A percentile compares a stretch with the other conserved stretches of the same genome.
phyloP scores from a whole-genome alignment of 805 yeast genomes.

The Metschnikowia gelsemii region DNA sequence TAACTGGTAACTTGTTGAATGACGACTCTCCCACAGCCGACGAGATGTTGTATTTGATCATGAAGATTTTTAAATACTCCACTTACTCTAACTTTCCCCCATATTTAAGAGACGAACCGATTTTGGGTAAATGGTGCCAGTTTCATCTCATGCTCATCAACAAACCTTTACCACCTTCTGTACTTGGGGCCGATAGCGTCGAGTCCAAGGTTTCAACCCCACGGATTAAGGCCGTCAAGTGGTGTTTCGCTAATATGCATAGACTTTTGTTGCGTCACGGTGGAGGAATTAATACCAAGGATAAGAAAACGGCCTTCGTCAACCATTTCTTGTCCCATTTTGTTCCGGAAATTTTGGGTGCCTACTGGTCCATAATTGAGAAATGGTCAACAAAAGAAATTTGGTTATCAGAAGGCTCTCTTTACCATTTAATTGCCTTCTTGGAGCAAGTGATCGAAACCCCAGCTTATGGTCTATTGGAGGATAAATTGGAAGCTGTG shows the following conservation, averaged over 20 bases:
- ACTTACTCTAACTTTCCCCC: slow-evolving; percentile 40
- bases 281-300: slow-evolving; percentile 40
- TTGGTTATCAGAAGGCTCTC: slow-evolving; percentile 42
- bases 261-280: slow-evolving; percentile 44
- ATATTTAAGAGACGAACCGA: slow-evolving; percentile 35
- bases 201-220: slow-evolving; percentile 41
- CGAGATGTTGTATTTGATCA: slow-evolving; percentile 37
- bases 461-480: slow-evolving; percentile 37
- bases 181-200: slow-evolving; percentile 30
- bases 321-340: slow-evolving; percentile 33
- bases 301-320: slow-evolving; percentile 31
- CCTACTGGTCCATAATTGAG: slow-evolving; percentile 46
- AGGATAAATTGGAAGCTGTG: slow-evolving; percentile 42
- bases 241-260: slow-evolving; percentile 46
- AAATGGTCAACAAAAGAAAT: slow-evolving; percentile 38
- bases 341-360: slow-evolving; percentile 42
- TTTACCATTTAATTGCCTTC: slow-evolving; percentile 44
- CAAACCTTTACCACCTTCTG: slow-evolving; percentile 38
- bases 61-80: slow-evolving; percentile 42
- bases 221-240: slow-evolving; percentile 41
- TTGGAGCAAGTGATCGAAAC: slow-evolving; percentile 43
- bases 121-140: slow-evolving; percentile 44
- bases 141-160: slow-evolving; percentile 38
- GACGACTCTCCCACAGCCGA: slow-evolving; percentile 22
- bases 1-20: slow-evolving; percentile 30